These are phyloP conservation scores for Exophiala oligosperma DNA, from an alignment of 2,329 filamentous ascomycete genomes.

Conservation along the genomic window DNA sequence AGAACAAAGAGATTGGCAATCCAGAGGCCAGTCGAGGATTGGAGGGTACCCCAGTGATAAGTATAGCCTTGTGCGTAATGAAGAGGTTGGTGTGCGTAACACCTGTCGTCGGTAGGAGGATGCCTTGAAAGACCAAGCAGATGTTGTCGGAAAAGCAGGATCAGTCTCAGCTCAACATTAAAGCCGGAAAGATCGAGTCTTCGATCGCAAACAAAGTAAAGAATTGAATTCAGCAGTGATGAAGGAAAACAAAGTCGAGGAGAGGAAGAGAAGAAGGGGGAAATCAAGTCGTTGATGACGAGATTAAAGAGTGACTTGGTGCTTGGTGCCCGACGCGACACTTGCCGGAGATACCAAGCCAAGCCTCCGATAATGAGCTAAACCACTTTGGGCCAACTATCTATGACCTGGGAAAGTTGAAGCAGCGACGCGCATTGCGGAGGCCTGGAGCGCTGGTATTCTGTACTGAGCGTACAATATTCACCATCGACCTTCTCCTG, in stretches of 20 bases:
- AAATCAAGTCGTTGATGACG: not conserved
- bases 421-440: constrained; percentile 2
- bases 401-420: not conserved
- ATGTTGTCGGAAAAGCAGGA: constrained; percentile 12
- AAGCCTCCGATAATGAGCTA: not conserved
- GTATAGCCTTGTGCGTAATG: no score
- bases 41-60: no score
- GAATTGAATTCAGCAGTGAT: not conserved
- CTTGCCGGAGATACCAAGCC: not conserved
- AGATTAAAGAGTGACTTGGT: not conserved
- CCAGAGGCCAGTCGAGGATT: not conserved
- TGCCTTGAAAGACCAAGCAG: constrained; percentile 9
- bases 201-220: not conserved
- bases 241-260: not conserved
- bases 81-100: no score
- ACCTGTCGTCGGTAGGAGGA: constrained; percentile 11
- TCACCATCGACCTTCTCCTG: not conserved
- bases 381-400: not conserved
- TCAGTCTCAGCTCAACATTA: constrained; percentile 29
- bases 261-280: constrained; percentile 1
- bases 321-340: not conserved
- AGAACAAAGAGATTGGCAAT: constrained; percentile 13
- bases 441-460: not conserved
- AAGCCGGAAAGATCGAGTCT: constrained; percentile 20
- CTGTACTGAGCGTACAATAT: not conserved